Percentiles rank a stretch among this genome's conserved stretches.
Conservation (phyloP, 139 green algal genomes). For the Chlorella sp. region DNA sequence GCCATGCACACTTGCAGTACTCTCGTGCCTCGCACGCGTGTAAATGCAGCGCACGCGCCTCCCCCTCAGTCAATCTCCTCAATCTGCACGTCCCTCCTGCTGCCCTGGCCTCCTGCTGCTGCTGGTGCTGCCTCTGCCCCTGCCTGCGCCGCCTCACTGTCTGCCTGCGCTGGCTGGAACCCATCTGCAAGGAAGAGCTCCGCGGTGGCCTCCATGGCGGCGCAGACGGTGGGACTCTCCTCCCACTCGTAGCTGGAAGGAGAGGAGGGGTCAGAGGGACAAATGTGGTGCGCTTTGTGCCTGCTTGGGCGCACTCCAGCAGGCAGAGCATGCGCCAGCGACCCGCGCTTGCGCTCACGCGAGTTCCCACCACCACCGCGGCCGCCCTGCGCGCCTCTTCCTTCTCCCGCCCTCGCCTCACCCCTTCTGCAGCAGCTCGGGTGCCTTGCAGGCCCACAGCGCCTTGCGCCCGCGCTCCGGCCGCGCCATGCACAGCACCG, state of each 20-base stretch:
- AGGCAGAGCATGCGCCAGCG: too few species aligned
- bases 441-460: conserved; percentile 71
- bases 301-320: too few species aligned
- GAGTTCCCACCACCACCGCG: too few species aligned
- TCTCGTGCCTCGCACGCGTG: too few species aligned
- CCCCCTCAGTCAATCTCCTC: conserved; percentile 35
- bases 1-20: too few species aligned
- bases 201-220: conserved; percentile 66
- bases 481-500: conserved; percentile 58
- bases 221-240: conserved; percentile 57
- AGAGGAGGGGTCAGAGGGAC: background rate
- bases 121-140: background rate
- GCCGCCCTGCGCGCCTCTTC: too few species aligned
- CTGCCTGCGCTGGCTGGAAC: conserved; percentile 10
- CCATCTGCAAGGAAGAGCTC: conserved; percentile 49
- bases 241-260: conserved; percentile 67
- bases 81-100: conserved; percentile 3
- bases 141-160: background rate
- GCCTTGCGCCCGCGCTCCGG: conserved; percentile 46
- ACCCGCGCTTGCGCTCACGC: too few species aligned
- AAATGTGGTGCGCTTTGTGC: too few species aligned
- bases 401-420: too few species aligned
- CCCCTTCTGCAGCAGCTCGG: conserved; percentile 61
- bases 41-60: background rate
- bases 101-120: background rate